Base-by-base conservation (phyloP, 2,329 filamentous ascomycete species). In the Ophiostoma populinum region DNA sequence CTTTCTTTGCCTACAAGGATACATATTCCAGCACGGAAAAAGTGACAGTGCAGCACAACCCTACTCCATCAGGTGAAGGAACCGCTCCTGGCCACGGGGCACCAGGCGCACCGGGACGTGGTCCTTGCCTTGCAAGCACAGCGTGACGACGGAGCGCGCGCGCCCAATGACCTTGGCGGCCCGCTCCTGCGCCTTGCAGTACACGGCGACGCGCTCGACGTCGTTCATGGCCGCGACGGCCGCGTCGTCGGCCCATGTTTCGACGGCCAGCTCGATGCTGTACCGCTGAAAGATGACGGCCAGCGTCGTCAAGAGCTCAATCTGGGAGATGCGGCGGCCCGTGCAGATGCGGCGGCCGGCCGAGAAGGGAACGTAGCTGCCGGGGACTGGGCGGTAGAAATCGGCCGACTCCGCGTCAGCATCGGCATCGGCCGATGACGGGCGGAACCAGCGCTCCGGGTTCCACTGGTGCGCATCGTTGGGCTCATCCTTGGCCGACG, bases 231-330 rank as follows among this genome's bases (percentile, higher is more conserved):
- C 44, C 7, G 52, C 58, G 3, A 75, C 61, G 49, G 75, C 62
- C 20, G 62, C 61, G 42, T 68, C 65, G 19, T 58, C 22, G 61
- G 35, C 40, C 58, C 62, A 71, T 39, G 67, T 62, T 37, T 73
- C 67, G 7, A 81, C 73, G 2, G 71, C 76, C 38, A 85, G 60
- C 57, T 86, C 79, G 5, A 85, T 58, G 47, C 68, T 77, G 49
- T 78, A 71, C 30, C 64, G 47, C 42, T 65, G 62, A 44, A 70
- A 69, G 11, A 72, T 45, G 11, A 68, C 62, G 3, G 67, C 63
- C 37, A 75, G 48, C 9, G 62, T 55, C 3, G 68, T 62, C 31
- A 68, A 55, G 44, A 75, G 58, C 51, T 75, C 67, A 1, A 73
- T 66, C 47, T 71, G 64, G 7, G 69, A 69, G 35, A 75, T 65